phyloP scores from a whole-genome alignment of 1,139 yeast species.

The Ogataea hybrid region DNA sequence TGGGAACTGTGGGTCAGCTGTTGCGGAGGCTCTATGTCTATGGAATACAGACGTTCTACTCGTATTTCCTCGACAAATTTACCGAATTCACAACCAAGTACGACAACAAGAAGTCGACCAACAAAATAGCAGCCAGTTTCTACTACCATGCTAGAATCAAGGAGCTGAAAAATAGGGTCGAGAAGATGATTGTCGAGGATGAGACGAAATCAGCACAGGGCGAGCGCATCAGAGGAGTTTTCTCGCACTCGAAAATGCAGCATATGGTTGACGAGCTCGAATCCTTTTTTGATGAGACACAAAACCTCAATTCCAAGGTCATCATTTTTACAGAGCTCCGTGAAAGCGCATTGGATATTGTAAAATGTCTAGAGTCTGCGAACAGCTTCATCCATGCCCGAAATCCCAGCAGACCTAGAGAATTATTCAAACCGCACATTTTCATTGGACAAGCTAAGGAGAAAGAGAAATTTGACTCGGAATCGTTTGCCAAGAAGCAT shows the following conservation, averaged over 20 bases:
- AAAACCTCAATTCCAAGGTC: constrained; percentile 57
- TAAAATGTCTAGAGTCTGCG: constrained; percentile 55
- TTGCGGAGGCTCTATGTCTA: constrained; percentile 68
- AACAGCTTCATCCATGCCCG: constrained; percentile 16
- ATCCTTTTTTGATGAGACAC: constrained; percentile 47
- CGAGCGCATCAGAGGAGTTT: constrained; percentile 26
- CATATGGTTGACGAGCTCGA: constrained; percentile 55
- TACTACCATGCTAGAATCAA: constrained; percentile 50
- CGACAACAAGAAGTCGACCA: constrained; percentile 48
- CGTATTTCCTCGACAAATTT: constrained; percentile 58
- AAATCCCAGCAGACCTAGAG: constrained; percentile 31
- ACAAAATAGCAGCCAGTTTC: constrained; percentile 60
- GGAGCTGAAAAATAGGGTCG: constrained; percentile 44
- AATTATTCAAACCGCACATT: constrained; percentile 66
- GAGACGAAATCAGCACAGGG: constrained; percentile 38
- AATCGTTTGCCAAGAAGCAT: constrained; percentile 39
- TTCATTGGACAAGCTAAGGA: constrained; percentile 83
- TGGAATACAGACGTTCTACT: constrained; percentile 76
- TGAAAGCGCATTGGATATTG: constrained; percentile 86
- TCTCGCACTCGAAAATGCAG: constrained; percentile 74
- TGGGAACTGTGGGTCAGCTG: constrained; percentile 77
- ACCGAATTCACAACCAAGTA: constrained; percentile 58
- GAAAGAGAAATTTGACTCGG: constrained; percentile 63
- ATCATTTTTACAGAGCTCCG: constrained; percentile 87
- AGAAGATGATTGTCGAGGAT: constrained; percentile 38